Evolutionary conservation across 257 asterid genomes (phyloP), one percentile per base, ranked within the genome.

Genomic region (Solanum dulcamara): DNA sequence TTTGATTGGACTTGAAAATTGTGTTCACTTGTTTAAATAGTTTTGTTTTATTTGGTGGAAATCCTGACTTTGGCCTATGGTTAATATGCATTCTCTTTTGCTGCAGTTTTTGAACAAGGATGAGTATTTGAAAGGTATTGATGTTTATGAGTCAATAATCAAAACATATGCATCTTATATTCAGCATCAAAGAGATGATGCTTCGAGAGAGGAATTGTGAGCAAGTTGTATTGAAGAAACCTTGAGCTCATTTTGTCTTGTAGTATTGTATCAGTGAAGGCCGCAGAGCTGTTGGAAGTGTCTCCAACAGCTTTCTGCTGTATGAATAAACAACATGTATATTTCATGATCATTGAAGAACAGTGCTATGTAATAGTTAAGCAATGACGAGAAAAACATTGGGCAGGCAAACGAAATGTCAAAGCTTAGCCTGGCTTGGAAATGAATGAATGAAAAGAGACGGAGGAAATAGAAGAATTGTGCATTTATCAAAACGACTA

Each of bases 41-140:
- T 71, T 71, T 35, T 71, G 30, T 37, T 71, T 37, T 71, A 37
- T 71, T 30, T 71, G 80, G 80, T 71, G 51, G 80, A 71, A 40
- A 71, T 38, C 33, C n/a, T 46, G 51, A 84, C 18, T 84, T 60
- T 62, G 38, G 50, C 71, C 60, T 75, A n/a, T 38, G 1, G 81
- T 40, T 42, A 26, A 75, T 75, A 24, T 32, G 28, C 83, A 28
- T 50, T 85, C 60, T 59, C 26, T 71, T 84, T 80, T 57, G n/a
- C 85, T 85, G 94, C 97, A 96, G 98, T 96, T 93, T 87, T 83
- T 96, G 94, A 94, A 93, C 94, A 91, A 93, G 96, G 93, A 94
- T 37, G 98, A 93, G 87, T 96, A 96, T 89, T 88, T 96, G 89
- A 91, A 89, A 89, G 99, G 99, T 85, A 92, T 96, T 35, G 89